Base-by-base conservation (phyloP, 1,139 yeast genomes). In the Pneumocystis jirovecii region DNA sequence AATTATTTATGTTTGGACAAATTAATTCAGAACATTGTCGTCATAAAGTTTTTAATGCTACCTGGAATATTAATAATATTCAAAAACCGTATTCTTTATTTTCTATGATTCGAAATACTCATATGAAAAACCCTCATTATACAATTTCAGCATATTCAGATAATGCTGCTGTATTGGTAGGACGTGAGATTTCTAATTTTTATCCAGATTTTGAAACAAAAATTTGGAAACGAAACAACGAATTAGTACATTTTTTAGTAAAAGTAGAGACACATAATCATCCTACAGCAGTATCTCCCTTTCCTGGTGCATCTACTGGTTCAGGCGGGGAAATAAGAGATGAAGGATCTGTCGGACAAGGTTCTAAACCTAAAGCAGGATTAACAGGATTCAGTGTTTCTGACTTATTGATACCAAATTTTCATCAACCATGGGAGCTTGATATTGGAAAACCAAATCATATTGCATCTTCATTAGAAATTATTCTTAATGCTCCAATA, bases 241-340 rank as follows among this genome's bases (percentile, higher is more conserved):
- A 95, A 77, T 80, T 79, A 65, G 95, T 93, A 35, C 95, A 93
- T 70, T 89, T 95, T 73, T 80, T 95, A 71, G 88, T 91, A 71
- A 95, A 95, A 76, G 98, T 95, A 64, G 99, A 95, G 78, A 95
- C 99, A 42, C 99, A 95, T 76, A 95, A 95, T 78, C 99, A 95
- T 75, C 99, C 99, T 65, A 95, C 99, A 56, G 98, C 98, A 0
- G 97, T 95, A 15, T 91, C 97, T 39, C 99, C 99, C 45, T 95
- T 89, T 77, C 93, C 98, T 4, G 99, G 99, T 77, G 99, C 99
- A 56, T 96, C 99, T 56, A 95, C 99, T 25, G 99, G 99, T 70
- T 91, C 98, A 29, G 99, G 99, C 76, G 99, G 99, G 79, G 99
- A 95, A 78, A 95, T 95, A 73, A 88, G 99, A 81, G 99, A 95